Evolutionary conservation across 202 grass and related monocot genomes (phyloP), one percentile per base, ranked within the genome.

Genomic region (Schoenoplectus triqueter): DNA sequence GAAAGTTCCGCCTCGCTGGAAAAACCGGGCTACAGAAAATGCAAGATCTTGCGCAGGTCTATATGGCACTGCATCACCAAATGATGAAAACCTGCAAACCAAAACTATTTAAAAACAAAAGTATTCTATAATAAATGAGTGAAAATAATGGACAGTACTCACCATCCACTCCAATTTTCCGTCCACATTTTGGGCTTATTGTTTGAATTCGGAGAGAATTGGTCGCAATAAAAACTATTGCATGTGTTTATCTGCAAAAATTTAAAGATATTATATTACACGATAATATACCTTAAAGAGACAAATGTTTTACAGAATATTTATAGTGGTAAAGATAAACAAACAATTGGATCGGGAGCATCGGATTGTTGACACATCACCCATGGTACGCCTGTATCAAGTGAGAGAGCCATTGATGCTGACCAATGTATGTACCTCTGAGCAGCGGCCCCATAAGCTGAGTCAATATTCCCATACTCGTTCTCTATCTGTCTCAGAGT

Each of bases 221-320:
- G 87, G 86, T 99, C 96, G 75, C 96, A 99, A 89, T 95, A 98
- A 87, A 98, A 98, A 7, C 90, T 91, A 82, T 95, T 98, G 87
- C 96, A 98, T 73, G 96, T 96, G 92, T 98, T 92, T 84, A 98
- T 95, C 95, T 98, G 88, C 88, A 87, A 69, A 69, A 66, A 6
- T 31, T 31, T 5, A 20, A 66, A 40, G 69, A 60, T n/a, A 65
- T 80, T 67, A 40, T 3, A 56, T 77, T 31, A 64, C 6, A 17
- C 5, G 66, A 49, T 49, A 50, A 2, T 7, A 3, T 22, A 40
- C 15, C 1, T 50, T 61, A 70, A 48, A 17, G 13, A 2, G 19
- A 44, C 31, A 31, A 62, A 21, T 7, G 50, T 51, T 49, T 1
- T 50, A 8, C 11, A 66, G 47, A 81, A 81, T 7, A 3, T 50